A percentile compares a stretch with the other conserved stretches of the same genome.
Evolutionary conservation across 2,329 filamentous ascomycete species (phyloP).

Genomic region (Daldinia sp.): DNA sequence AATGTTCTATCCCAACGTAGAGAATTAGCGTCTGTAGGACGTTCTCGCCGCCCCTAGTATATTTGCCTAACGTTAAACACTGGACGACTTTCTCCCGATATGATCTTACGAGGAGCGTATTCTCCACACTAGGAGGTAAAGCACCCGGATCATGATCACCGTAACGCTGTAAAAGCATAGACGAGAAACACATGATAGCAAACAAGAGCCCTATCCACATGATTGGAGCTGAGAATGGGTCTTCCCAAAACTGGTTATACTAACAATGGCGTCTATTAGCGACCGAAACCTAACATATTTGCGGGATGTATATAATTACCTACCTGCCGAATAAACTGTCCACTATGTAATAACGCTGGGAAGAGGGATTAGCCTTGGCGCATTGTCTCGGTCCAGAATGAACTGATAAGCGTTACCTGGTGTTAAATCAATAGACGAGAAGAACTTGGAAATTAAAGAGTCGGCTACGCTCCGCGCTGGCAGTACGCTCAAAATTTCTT

Average conservation of each 20-base stretch:
- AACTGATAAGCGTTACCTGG: conserved; percentile 22
- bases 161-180: conserved; percentile 21
- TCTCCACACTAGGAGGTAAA: background rate
- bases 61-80: conserved; percentile 50
- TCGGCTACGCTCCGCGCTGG: conserved; percentile 48
- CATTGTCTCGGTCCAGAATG: background rate
- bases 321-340: conserved; percentile 45
- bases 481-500: conserved; percentile 48
- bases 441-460: conserved; percentile 50
- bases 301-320: background rate
- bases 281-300: background rate
- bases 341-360: conserved; percentile 43
- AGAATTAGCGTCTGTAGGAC: conserved; percentile 51
- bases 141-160: conserved; percentile 8
- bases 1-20: conserved; percentile 47
- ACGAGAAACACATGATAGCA: conserved; percentile 54
- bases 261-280: conserved; percentile 30
- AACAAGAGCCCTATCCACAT: conserved; percentile 58
- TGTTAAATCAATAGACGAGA: conserved; percentile 46
- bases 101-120: conserved; percentile 7
- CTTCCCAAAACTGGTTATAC: conserved; percentile 56
- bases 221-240: conserved; percentile 47
- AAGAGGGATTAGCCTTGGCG: background rate
- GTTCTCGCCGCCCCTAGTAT: conserved; percentile 53
- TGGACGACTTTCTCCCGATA: conserved; percentile 47